phyloP scores from a whole-genome alignment of 1,284 basidiomycete species.

The Pseudozyma thailandica region DNA sequence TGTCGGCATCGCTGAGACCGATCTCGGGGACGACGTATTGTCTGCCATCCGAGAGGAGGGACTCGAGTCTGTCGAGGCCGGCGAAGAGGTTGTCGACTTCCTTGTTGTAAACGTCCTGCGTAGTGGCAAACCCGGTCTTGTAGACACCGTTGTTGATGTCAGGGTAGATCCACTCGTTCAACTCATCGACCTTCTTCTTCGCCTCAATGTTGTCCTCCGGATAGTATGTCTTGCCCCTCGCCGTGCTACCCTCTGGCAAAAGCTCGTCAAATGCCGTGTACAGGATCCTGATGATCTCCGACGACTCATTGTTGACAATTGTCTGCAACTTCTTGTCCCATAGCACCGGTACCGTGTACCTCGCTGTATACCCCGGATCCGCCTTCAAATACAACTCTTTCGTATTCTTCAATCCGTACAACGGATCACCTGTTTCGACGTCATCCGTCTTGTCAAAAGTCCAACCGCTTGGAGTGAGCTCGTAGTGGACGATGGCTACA shows the following conservation, averaged over 20 bases:
- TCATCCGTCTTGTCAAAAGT: constrained; percentile 72
- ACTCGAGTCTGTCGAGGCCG: constrained; percentile 82
- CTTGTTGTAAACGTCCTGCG: constrained; percentile 81
- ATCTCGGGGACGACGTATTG: constrained; percentile 82
- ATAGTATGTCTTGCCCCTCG: constrained; percentile 71
- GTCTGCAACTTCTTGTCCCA: constrained; percentile 90
- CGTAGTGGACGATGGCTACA: constrained; percentile 77
- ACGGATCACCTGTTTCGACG: constrained; percentile 61
- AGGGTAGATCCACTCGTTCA: constrained; percentile 81
- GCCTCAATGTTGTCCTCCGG: constrained; percentile 69
- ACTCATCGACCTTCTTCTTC: constrained; percentile 75
- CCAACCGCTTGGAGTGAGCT: constrained; percentile 86
- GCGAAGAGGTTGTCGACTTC: constrained; percentile 76
- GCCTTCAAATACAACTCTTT: constrained; percentile 77
- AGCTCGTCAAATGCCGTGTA: constrained; percentile 72
- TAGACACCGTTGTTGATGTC: constrained; percentile 73
- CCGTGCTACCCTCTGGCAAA: constrained; percentile 30
- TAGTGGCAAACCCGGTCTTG: constrained; percentile 80
- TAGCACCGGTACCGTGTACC: constrained; percentile 74
- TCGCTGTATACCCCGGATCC: constrained; percentile 70
- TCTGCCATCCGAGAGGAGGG: constrained; percentile 77
- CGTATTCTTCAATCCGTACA: constrained; percentile 61
- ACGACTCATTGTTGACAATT: constrained; percentile 80
- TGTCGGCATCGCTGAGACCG: constrained; percentile 84
- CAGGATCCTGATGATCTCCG: constrained; percentile 81